Base-by-base conservation (phyloP, 2,329 filamentous ascomycete genomes). In the Cercospora sp. region DNA sequence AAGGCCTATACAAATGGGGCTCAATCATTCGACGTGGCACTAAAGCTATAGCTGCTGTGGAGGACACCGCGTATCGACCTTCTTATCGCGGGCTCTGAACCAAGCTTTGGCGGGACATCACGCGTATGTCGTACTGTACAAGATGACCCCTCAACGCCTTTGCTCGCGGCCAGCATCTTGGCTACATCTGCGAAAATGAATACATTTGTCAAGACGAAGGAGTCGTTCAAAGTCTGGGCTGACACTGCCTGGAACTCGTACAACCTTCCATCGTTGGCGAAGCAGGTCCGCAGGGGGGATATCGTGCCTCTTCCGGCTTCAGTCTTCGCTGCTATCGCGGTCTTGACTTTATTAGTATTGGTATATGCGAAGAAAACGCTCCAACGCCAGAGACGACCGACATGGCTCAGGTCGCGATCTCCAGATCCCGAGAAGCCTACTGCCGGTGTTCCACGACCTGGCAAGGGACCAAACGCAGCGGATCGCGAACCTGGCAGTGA, bases 401-500 rank as follows among this genome's bases (percentile, higher is more conserved):
- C 64, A 55, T 69, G 68, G 66, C 53, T 66, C 23, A 63, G 64
- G 20, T 23, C 33, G 51, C 68, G 67, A 13, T 72, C 81, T 1
- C 81, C 83, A 2, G 81, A 84, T 72, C 77, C 81, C 7, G 83
- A 87, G 72, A 85, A 84, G 68, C 79, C 79, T 5, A 73, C 73
- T 16, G 63, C 71, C 42, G 67, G 69, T 28, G 66, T 71, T 28
- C 70, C 64, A 18, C 69, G 45, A 69, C 70, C 68, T 16, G 62
- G 65, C 10, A 71, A 67, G 67, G 75, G 74, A 16, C 76, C 75
- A 65, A 79, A 79, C 73, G 67, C 79, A 65, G 70, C 77, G 5
- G 76, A 79, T 0, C 77, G 84, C 18, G 75, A 80, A 61, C 80
- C 79, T 18, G 85, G 85, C 76, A 83, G 85, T 86, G 79, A 64